Evolutionary conservation across 495 filamentous ascomycete genomes (phyloP).

Genomic region (Halenospora varia): DNA sequence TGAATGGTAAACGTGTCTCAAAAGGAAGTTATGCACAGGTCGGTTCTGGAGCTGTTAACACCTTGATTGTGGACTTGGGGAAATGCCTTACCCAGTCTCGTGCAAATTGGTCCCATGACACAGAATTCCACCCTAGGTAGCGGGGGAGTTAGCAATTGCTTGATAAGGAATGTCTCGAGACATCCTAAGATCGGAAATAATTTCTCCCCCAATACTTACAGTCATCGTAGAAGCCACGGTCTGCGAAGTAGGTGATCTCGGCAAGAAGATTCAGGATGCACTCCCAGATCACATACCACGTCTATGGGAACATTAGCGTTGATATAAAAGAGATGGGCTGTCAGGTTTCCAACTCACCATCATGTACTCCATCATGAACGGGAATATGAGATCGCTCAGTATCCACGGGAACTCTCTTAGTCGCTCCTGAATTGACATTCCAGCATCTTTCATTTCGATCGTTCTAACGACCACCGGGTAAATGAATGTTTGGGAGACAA

Average conservation of each 20-base stretch:
- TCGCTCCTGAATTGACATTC: slow-evolving; percentile 52
- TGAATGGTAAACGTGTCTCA: slow-evolving; percentile 72
- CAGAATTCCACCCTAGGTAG: slow-evolving; percentile 21
- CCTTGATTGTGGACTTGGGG: background rate
- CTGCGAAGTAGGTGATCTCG: slow-evolving; percentile 70
- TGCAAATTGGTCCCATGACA: slow-evolving; percentile 65
- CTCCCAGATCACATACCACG: slow-evolving; percentile 80
- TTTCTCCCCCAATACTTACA: slow-evolving; percentile 57
- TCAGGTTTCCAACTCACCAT: slow-evolving; percentile 34
- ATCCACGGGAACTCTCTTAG: slow-evolving; percentile 66
- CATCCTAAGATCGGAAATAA: background rate
- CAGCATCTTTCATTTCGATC: slow-evolving; percentile 58
- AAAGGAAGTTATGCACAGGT: slow-evolving; percentile 43
- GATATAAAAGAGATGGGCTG: no score
- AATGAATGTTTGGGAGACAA: slow-evolving; percentile 52
- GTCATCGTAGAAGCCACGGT: slow-evolving; percentile 70
- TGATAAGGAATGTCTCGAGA: no score
- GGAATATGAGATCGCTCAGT: slow-evolving; percentile 65
- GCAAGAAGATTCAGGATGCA: slow-evolving; percentile 71
- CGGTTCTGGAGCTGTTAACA: slow-evolving; percentile 5
- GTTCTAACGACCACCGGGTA: slow-evolving; percentile 60
- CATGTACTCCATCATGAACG: slow-evolving; percentile 72
- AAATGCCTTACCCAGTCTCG: slow-evolving; percentile 59
- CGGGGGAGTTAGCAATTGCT: slow-evolving; percentile 1
- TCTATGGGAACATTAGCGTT: slow-evolving; percentile 22